Evolutionary conservation across 352 stramenopile genomes (phyloP).

Genomic region (Pythium rishiriense): DNA sequence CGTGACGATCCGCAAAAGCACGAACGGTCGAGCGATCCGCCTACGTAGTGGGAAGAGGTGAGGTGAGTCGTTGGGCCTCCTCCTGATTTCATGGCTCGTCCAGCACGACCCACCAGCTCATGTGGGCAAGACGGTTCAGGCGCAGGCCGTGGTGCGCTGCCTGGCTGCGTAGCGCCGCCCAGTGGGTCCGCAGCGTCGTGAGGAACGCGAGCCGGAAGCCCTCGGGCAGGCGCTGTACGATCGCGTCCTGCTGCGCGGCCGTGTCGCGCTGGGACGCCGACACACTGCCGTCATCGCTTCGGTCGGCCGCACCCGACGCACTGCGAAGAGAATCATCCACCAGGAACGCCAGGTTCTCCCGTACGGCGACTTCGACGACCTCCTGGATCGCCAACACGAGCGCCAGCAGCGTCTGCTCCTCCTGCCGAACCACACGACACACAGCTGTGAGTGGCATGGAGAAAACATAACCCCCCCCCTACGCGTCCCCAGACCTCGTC

Average conservation of each 20-base stretch:
- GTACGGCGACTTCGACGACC: conserved; percentile 45
- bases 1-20: conserved; percentile 58
- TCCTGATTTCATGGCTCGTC: no score
- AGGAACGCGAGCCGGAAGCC: conserved; percentile 46
- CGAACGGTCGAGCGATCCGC: conserved; percentile 13
- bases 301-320: background rate
- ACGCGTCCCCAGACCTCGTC: conserved; percentile 20
- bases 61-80: no score
- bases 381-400: conserved; percentile 39
- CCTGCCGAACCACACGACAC: conserved; percentile 17
- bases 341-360: conserved; percentile 57
- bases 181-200: conserved; percentile 36
- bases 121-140: conserved; percentile 36
- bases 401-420: conserved; percentile 41
- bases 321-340: conserved; percentile 32
- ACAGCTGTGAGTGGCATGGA: background rate
- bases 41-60: no score
- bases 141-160: background rate
- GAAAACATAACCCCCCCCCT: background rate
- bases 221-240: conserved; percentile 41
- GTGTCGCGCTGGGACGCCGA: conserved; percentile 33
- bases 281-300: background rate
- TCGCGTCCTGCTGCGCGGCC: conserved; percentile 33
- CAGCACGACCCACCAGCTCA: conserved; percentile 49
- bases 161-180: conserved; percentile 8